Conservation (phyloP, 805 yeast species). For the Candida boleticola region DNA sequence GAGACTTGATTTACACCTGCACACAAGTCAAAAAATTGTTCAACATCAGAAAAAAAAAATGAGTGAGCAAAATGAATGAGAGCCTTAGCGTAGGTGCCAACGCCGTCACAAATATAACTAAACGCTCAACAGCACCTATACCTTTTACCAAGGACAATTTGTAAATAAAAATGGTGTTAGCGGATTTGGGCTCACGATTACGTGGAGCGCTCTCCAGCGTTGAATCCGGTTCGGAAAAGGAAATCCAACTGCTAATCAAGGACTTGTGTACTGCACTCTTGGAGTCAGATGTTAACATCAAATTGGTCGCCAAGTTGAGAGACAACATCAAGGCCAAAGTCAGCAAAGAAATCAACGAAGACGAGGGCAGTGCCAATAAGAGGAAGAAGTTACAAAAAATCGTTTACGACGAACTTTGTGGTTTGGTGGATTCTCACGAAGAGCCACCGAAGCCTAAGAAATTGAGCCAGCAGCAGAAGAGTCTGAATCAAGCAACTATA, state of each 20-base stretch:
- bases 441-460: conserved; percentile 80
- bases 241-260: conserved; percentile 60
- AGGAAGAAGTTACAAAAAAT: conserved; percentile 87
- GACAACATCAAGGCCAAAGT: conserved; percentile 52
- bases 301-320: conserved; percentile 73
- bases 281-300: conserved; percentile 92
- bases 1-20: too few relatives aligned
- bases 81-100: too few relatives aligned
- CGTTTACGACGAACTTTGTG: conserved; percentile 89
- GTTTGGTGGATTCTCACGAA: conserved; percentile 71
- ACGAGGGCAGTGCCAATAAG: conserved; percentile 56
- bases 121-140: neutral
- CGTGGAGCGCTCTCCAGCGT: conserved; percentile 43
- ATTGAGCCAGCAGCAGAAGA: conserved; percentile 33
- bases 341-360: conserved; percentile 52
- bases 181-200: conserved; percentile 43
- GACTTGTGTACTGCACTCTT: conserved; percentile 87
- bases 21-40: neutral
- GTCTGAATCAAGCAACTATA: conserved; percentile 15
- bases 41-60: neutral
- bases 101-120: neutral
- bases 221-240: conserved; percentile 39
- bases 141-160: neutral
- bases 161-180: conserved; percentile 36
- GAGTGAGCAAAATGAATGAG: neutral